A percentile compares a stretch with the other conserved stretches of the same genome.
These are phyloP conservation scores for Gomphus sp. DNA, from an alignment of 1,284 basidiomycete genomes.

Conservation along the genomic window DNA sequence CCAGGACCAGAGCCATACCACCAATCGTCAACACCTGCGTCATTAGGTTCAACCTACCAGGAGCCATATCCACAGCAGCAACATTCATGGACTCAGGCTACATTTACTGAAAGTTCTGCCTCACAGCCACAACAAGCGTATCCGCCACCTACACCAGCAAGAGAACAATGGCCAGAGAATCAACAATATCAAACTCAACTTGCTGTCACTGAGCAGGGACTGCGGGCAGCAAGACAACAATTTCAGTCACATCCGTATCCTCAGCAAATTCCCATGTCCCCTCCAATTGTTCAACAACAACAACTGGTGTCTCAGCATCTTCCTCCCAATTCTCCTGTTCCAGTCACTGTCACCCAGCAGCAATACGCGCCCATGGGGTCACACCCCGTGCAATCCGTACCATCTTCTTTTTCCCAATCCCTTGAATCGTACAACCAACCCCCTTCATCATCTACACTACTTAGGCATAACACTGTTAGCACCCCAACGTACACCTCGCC, in stretches of 20 bases:
- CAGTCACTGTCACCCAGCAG: constrained; percentile 12
- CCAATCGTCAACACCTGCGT: background rate
- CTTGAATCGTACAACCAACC: constrained; percentile 8
- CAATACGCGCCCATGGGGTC: constrained; percentile 8
- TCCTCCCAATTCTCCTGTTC: constrained; percentile 12
- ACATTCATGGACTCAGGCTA: constrained; percentile 12
- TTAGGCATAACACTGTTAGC: constrained; percentile 14
- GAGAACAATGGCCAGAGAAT: constrained; percentile 16
- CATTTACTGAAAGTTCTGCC: constrained; percentile 12
- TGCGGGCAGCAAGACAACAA: constrained; percentile 14
- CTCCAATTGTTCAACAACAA: constrained; percentile 21
- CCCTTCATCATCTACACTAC: constrained; percentile 2
- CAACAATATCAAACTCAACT: constrained; percentile 16
- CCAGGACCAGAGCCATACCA: background rate
- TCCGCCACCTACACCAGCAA: constrained; percentile 2
- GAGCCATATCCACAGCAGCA: constrained; percentile 18
- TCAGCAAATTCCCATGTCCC: constrained; percentile 16
- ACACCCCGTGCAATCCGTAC: constrained; percentile 8
- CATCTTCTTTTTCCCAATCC: constrained; percentile 4
- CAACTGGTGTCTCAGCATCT: constrained; percentile 14
- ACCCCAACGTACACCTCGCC: constrained; percentile 17
- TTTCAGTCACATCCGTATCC: constrained; percentile 19
- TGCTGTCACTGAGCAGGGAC: constrained; percentile 10
- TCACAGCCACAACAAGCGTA: constrained; percentile 13
- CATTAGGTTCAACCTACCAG: background rate